These are phyloP conservation scores for Cryptococcus sp. DNA, from an alignment of 1,284 basidiomycete species.

Conservation along the genomic window DNA sequence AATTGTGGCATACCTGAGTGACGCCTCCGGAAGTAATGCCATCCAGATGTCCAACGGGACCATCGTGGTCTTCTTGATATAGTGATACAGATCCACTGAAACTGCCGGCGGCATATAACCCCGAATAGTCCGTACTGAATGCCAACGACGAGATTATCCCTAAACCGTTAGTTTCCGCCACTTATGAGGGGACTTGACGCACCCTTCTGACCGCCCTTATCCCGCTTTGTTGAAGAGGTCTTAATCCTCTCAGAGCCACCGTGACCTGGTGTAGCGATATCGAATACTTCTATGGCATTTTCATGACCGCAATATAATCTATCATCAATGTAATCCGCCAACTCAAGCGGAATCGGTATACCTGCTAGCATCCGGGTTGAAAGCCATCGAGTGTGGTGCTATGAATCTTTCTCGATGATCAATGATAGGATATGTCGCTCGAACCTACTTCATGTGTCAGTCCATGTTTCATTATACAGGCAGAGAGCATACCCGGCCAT, in stretches of 20 bases:
- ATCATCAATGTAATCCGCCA: not conserved
- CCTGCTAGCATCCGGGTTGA: conserved; percentile 66
- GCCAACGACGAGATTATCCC: conserved; percentile 79
- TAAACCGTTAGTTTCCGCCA: conserved; percentile 33
- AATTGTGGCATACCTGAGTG: conserved; percentile 59
- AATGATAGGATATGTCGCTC: conserved; percentile 85
- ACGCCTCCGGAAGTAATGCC: conserved; percentile 59
- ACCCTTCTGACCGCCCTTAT: conserved; percentile 81
- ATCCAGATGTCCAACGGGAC: conserved; percentile 61
- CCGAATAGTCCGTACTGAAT: conserved; percentile 65
- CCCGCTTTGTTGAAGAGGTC: conserved; percentile 72
- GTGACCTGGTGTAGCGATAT: conserved; percentile 52
- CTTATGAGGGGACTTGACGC: conserved; percentile 1
- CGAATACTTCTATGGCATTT: conserved; percentile 82
- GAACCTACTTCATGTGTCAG: conserved; percentile 53
- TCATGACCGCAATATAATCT: conserved; percentile 88
- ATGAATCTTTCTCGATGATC: conserved; percentile 84
- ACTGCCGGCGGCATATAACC: conserved; percentile 65
- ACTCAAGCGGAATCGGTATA: conserved; percentile 42
- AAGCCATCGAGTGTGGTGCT: conserved; percentile 75
- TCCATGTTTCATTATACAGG: conserved; percentile 3
- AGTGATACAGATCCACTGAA: conserved; percentile 63
- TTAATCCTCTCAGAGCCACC: conserved; percentile 57
- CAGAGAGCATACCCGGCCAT: conserved; percentile 63
- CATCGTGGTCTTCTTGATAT: conserved; percentile 62